phyloP scores from a whole-genome alignment of 306 rosid genomes.

The Carpinus viminea region DNA sequence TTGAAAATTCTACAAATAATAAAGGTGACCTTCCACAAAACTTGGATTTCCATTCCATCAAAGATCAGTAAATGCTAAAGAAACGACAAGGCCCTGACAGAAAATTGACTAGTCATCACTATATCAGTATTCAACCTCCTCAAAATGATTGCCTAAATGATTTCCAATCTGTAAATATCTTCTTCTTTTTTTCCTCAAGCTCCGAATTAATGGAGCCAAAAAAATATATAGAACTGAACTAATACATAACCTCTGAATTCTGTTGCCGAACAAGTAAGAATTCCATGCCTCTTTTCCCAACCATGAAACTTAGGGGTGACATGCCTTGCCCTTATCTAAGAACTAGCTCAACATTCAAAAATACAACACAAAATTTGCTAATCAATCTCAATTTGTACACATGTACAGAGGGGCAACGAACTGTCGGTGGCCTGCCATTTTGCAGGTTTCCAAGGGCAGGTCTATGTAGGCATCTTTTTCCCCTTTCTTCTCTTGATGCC shows the following conservation, averaged over 20 bases:
- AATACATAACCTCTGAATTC: slow-evolving; percentile 41
- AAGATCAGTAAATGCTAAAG: slow-evolving; percentile 32
- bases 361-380: slow-evolving; percentile 56
- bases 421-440: slow-evolving; percentile 37
- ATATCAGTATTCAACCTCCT: slow-evolving; percentile 50
- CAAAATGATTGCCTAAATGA: slow-evolving; percentile 55
- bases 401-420: slow-evolving; percentile 60
- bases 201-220: slow-evolving; percentile 59
- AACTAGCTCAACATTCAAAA: slow-evolving; percentile 39
- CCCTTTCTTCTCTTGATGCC: slow-evolving; percentile 41
- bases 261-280: slow-evolving; percentile 31
- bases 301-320: slow-evolving; percentile 46
- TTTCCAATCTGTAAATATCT: slow-evolving; percentile 33
- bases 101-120: slow-evolving; percentile 36
- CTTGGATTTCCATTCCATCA: slow-evolving; percentile 40
- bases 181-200: slow-evolving; percentile 36
- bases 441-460: slow-evolving; percentile 42
- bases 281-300: slow-evolving; percentile 50
- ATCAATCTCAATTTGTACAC: slow-evolving; percentile 78
- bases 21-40: slow-evolving; percentile 30
- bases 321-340: slow-evolving; percentile 49
- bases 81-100: slow-evolving; percentile 30
- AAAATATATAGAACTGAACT: slow-evolving; percentile 45
- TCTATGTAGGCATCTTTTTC: slow-evolving; percentile 30
- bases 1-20: not conserved